Conservation (phyloP, 768 basidiomycete species). For the Pleurotus platypus region DNA sequence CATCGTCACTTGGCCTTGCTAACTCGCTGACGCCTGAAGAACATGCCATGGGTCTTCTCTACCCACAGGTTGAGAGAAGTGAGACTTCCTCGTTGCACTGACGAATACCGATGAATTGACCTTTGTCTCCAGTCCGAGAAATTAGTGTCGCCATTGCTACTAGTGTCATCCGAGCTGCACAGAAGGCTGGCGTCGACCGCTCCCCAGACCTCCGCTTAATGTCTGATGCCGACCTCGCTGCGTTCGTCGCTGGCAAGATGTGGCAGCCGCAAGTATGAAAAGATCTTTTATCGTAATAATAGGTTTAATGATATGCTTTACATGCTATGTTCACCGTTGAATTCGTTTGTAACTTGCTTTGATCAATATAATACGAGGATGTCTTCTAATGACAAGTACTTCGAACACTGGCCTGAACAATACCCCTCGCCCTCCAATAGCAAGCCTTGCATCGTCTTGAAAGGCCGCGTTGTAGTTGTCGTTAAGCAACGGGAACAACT, state of each 20-base stretch:
- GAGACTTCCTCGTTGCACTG: conserved; percentile 12
- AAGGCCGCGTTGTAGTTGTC: too few relatives aligned
- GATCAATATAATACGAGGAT: too few relatives aligned
- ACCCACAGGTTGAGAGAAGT: conserved; percentile 80
- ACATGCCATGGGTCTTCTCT: conserved; percentile 60
- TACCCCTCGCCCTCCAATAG: too few relatives aligned
- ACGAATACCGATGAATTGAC: conserved; percentile 1
- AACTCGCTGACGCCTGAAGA: conserved; percentile 72
- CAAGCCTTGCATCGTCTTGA: too few relatives aligned
- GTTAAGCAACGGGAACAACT: too few relatives aligned
- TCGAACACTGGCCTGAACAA: too few relatives aligned
- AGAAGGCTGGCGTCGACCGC: conserved; percentile 62
- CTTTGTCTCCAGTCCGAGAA: conserved; percentile 52
- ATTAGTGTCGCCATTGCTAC: conserved; percentile 75
- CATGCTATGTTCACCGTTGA: too few relatives aligned
- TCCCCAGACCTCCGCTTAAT: conserved; percentile 49
- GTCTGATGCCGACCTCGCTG: conserved; percentile 51
- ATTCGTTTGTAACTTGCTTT: too few relatives aligned
- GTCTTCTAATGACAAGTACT: too few relatives aligned
- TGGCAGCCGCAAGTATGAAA: conserved; percentile 51
- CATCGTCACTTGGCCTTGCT: conserved; percentile 77
- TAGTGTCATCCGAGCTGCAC: conserved; percentile 76
- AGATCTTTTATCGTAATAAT: not conserved
- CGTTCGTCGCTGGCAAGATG: conserved; percentile 62
- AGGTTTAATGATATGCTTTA: not conserved